These are phyloP conservation scores for Biscogniauxia marginata DNA, from an alignment of 2,329 filamentous ascomycete genomes.

Conservation along the genomic window DNA sequence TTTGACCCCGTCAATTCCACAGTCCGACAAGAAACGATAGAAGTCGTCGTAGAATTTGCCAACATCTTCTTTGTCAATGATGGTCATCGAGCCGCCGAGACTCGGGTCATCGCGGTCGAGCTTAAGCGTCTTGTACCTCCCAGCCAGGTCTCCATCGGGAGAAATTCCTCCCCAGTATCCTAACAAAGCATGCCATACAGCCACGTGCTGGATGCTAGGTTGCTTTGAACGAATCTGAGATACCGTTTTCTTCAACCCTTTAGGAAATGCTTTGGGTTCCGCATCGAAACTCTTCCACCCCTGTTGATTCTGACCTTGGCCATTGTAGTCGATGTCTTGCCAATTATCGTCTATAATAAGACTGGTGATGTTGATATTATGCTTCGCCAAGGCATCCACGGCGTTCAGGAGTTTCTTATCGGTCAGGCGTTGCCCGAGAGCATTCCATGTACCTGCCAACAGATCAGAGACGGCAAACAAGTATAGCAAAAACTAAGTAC, in stretches of 20 bases:
- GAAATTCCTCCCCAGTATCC: slow-evolving; percentile 91
- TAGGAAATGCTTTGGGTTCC: slow-evolving; percentile 73
- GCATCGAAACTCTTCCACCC: slow-evolving; percentile 87
- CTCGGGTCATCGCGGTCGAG: slow-evolving; percentile 51
- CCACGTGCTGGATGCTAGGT: slow-evolving; percentile 75
- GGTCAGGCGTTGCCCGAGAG: slow-evolving; percentile 77
- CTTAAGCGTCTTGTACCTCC: slow-evolving; percentile 73
- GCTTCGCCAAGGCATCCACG: slow-evolving; percentile 66
- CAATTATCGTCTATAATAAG: slow-evolving; percentile 98
- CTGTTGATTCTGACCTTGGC: slow-evolving; percentile 53
- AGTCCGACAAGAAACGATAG: slow-evolving; percentile 73
- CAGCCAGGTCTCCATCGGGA: slow-evolving; percentile 69
- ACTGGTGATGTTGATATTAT: slow-evolving; percentile 75
- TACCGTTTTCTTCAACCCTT: slow-evolving; percentile 72
- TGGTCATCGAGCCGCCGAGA: slow-evolving; percentile 64
- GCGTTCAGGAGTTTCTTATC: slow-evolving; percentile 77
- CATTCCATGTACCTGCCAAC: slow-evolving; percentile 79
- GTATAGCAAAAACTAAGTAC: background rate
- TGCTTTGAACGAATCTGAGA: slow-evolving; percentile 66
- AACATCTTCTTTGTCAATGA: slow-evolving; percentile 74
- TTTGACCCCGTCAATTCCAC: slow-evolving; percentile 84
- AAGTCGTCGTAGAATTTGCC: slow-evolving; percentile 84
- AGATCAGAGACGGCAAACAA: slow-evolving; percentile 3
- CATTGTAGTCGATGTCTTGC: slow-evolving; percentile 68
- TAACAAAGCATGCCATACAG: slow-evolving; percentile 89